Percentiles rank a stretch among this genome's conserved stretches.
Conservation (phyloP, 2,329 filamentous ascomycete genomes). For the Cercospora janseana region DNA sequence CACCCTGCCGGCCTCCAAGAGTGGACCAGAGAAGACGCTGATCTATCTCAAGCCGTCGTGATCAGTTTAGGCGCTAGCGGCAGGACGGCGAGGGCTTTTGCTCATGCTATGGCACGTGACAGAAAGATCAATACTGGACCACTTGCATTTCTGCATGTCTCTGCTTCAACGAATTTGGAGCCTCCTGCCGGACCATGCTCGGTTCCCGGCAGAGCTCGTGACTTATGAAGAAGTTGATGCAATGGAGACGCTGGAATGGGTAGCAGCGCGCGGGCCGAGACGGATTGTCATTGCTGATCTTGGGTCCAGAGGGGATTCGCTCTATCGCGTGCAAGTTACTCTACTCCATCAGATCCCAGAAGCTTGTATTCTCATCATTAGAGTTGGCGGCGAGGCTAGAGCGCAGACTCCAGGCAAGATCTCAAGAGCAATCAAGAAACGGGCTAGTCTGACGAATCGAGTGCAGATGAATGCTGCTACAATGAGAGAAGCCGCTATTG, state of each 20-base stretch:
- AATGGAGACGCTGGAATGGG: not conserved
- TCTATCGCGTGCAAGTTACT: constrained; percentile 2
- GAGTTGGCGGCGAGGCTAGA: constrained; percentile 19
- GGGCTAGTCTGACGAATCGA: constrained; percentile 9
- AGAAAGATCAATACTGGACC: too few relatives aligned
- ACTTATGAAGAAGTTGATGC: constrained; percentile 9
- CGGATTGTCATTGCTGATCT: constrained; percentile 25
- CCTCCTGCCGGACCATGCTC: not conserved
- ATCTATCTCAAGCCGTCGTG: constrained; percentile 13
- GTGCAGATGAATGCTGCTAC: constrained; percentile 26
- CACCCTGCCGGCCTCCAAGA: constrained; percentile 12
- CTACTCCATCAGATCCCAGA: not conserved
- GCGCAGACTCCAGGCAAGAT: constrained; percentile 7
- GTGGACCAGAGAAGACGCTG: constrained; percentile 17
- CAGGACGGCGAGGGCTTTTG: constrained; percentile 23
- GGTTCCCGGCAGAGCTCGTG: constrained; percentile 5
- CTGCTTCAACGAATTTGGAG: not conserved
- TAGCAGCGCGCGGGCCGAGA: constrained; percentile 1
- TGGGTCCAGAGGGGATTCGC: constrained; percentile 16
- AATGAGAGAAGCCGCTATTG: constrained; percentile 16
- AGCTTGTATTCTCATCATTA: constrained; percentile 11
- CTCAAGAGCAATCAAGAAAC: not conserved
- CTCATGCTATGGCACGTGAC: constrained; percentile 18
- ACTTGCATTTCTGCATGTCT: constrained; percentile 24
- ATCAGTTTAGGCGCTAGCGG: constrained; percentile 22